A percentile compares a stretch with the other conserved stretches of the same genome.
phyloP scores from a whole-genome alignment of 2,329 filamentous ascomycete genomes.

The Fusarium cicatricum region DNA sequence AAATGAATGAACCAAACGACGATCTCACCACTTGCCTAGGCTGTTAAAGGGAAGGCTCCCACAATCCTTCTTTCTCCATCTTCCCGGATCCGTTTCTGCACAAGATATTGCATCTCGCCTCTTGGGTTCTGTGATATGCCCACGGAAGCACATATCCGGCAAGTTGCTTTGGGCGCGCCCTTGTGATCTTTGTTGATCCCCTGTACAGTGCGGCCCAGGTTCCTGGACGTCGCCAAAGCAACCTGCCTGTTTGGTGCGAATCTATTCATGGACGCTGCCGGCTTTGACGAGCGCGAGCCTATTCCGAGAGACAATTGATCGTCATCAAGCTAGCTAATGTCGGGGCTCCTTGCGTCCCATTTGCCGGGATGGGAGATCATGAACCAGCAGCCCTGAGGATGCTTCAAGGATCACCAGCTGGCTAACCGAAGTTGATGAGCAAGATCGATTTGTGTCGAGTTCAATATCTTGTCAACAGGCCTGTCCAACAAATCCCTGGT shows the following conservation, averaged over 20 bases:
- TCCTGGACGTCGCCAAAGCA: neutral
- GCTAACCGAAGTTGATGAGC: no score
- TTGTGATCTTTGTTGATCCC: neutral
- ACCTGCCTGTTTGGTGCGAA: neutral
- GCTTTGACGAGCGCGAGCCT: no score
- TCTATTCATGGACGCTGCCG: constrained; percentile 3
- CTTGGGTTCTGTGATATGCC: neutral
- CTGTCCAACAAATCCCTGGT: no score
- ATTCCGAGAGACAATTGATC: no score
- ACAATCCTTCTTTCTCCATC: neutral
- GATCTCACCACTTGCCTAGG: neutral
- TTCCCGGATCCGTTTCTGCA: neutral
- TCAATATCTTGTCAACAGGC: no score
- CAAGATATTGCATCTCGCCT: neutral
- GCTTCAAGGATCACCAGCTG: neutral
- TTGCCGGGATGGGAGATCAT: no score
- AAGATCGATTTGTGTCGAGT: no score
- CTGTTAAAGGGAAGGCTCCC: neutral
- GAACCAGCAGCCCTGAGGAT: no score
- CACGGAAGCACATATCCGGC: neutral
- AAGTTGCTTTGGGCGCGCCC: neutral
- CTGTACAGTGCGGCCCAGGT: neutral
- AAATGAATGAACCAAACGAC: neutral
- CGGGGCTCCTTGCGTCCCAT: no score
- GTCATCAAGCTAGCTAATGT: no score